These are phyloP conservation scores for Dipteronia dyeriana DNA, from an alignment of 345 rosid genomes.

Conservation along the genomic window DNA sequence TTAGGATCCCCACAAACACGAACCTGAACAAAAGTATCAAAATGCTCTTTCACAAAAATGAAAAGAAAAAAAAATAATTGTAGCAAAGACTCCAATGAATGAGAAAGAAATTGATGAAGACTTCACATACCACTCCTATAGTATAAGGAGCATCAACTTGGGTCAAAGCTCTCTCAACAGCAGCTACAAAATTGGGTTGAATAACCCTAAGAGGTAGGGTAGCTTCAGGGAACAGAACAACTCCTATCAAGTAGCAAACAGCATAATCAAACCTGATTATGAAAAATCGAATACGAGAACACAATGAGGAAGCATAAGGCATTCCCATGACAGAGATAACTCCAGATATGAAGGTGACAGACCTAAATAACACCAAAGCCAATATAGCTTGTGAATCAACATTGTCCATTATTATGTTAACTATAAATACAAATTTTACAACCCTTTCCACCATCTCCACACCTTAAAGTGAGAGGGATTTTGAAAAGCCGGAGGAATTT, in stretches of 20 bases:
- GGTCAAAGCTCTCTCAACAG: constrained; percentile 78
- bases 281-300: background rate
- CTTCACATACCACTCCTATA: constrained; percentile 86
- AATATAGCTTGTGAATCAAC: background rate
- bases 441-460: background rate
- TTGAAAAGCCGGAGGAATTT: background rate
- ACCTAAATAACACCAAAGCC: background rate
- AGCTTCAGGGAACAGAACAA: constrained; percentile 94
- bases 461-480: background rate
- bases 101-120: constrained; percentile 7
- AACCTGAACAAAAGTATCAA: constrained; percentile 48
- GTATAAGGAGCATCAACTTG: constrained; percentile 74
- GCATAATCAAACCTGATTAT: background rate
- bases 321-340: background rate
- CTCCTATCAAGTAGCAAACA: constrained; percentile 56
- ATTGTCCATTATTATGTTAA: background rate
- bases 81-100: constrained; percentile 11
- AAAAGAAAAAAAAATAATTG: background rate
- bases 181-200: constrained; percentile 70
- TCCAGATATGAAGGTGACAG: background rate
- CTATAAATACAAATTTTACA: background rate
- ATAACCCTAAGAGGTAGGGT: constrained; percentile 89
- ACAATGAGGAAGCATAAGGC: background rate
- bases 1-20: constrained; percentile 50
- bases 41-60: constrained; percentile 1